Base-by-base conservation (phyloP, 2,329 filamentous ascomycete species). In the Colletotrichum cuscutae region DNA sequence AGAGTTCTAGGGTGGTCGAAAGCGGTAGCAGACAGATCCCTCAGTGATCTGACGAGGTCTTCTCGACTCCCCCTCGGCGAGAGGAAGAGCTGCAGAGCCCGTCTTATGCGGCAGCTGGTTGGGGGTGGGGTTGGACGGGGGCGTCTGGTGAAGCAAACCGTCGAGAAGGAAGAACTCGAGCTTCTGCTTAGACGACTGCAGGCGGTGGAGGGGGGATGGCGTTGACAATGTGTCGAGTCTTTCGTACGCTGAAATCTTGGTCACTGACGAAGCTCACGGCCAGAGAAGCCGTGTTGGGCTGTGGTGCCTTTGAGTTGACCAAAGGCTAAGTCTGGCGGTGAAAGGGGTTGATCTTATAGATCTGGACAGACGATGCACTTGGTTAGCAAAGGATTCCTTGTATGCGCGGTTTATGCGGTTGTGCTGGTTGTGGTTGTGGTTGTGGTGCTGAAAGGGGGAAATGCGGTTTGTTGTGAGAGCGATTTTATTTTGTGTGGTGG, bases 91-190 rank as follows among this genome's bases (percentile, higher is more conserved):
- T 94, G 92, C 90, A 91, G 91, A 92, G 92, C 91, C 91, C 92
- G 93, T 97, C 94, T 95, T 98, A 99, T 99, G 96, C 97, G 97
- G 97, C 97, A 98, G 96, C 94, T 97, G 93, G 90, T 88, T 86
- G 84, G 86, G 86, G 86, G 89, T 85, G 84, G 89, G 86, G 82
- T 86, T 89, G 84, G 88, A 89, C 84, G 84, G 81, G 78, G 86
- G 79, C 75, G 72, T 75, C 76, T 83, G 82, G 82, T 86, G 82
- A 80, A 82, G 82, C 79, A 83, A 82, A 78, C 82, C 82, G 83
- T 88, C 85, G 83, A 89, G 84, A 82, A 88, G 80, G 78, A 85
- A 80, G 78, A 83, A 83, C 80, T 88, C 83, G 85, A 86, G 81
- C 74, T 75, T 75, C 74, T 84, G 80, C 80, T 88, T 87, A 88